phyloP scores from a whole-genome alignment of 805 yeast species.

The Candida methanosorbosa region DNA sequence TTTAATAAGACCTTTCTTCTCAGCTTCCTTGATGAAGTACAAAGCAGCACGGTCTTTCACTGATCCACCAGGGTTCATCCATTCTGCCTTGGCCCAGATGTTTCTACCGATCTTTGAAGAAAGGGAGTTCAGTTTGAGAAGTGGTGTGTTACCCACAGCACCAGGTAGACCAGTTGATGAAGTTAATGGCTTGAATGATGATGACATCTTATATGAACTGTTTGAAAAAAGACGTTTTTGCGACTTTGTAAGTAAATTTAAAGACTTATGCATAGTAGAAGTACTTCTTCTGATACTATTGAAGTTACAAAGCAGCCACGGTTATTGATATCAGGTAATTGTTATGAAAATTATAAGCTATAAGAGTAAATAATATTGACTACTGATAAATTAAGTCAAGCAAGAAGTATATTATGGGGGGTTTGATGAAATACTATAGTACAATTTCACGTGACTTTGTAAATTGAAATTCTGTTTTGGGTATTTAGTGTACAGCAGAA shows the following conservation, averaged over 20 bases:
- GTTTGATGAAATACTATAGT: no score
- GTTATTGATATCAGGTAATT: no score
- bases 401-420: no score
- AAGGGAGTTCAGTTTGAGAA: slow-evolving; percentile 51
- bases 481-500: no score
- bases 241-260: not conserved
- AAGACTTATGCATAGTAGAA: no score
- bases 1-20: slow-evolving; percentile 47
- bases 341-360: no score
- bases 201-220: not conserved
- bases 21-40: slow-evolving; percentile 72
- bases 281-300: no score
- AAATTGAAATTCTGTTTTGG: no score
- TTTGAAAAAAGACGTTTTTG: not conserved
- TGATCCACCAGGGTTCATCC: slow-evolving; percentile 90
- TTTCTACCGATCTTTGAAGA: slow-evolving; percentile 58
- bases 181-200: slow-evolving; percentile 56
- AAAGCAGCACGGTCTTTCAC: slow-evolving; percentile 89
- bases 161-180: slow-evolving; percentile 63
- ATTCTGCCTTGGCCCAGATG: slow-evolving; percentile 85
- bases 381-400: no score
- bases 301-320: no score
- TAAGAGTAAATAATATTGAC: no score
- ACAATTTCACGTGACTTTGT: no score
- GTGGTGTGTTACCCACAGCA: slow-evolving; percentile 92